phyloP scores from a whole-genome alignment of 306 rosid genomes.

The Corylus heterophylla region DNA sequence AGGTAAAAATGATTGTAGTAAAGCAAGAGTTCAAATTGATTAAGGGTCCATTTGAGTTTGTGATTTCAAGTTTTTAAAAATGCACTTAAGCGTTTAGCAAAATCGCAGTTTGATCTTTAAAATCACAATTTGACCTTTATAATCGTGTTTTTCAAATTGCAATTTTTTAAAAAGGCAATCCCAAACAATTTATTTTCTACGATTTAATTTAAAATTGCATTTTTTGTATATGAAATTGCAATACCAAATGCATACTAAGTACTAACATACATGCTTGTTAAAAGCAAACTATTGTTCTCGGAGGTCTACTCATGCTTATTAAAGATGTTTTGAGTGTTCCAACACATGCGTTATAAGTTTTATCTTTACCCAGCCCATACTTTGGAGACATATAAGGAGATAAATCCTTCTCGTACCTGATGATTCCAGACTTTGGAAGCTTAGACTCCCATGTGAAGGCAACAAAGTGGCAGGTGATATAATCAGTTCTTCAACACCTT shows the following conservation, averaged over 20 bases:
- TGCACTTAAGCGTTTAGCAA: too few species aligned
- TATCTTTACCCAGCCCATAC: neutral
- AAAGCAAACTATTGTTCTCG: neutral
- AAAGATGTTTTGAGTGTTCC: neutral
- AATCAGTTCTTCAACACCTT: constrained; percentile 57
- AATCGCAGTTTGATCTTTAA: too few species aligned
- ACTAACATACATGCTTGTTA: too few species aligned
- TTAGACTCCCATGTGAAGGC: constrained; percentile 57
- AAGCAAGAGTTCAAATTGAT: neutral
- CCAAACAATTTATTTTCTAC: too few species aligned
- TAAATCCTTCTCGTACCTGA: constrained; percentile 55
- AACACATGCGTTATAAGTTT: neutral
- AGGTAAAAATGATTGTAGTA: neutral
- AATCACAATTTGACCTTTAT: too few species aligned
- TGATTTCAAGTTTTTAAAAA: too few species aligned
- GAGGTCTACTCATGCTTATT: neutral
- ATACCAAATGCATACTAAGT: too few species aligned
- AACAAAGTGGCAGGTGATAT: constrained; percentile 75
- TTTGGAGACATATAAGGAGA: neutral
- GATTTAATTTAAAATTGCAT: too few species aligned
- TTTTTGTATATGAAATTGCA: too few species aligned
- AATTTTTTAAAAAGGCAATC: too few species aligned
- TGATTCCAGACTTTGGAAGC: constrained; percentile 57
- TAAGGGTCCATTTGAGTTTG: too few species aligned
- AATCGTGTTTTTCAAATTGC: too few species aligned